A percentile compares a stretch with the other conserved stretches of the same genome.
phyloP scores from a whole-genome alignment of 352 stramenopile species.

The Globisporangium ultimum region DNA sequence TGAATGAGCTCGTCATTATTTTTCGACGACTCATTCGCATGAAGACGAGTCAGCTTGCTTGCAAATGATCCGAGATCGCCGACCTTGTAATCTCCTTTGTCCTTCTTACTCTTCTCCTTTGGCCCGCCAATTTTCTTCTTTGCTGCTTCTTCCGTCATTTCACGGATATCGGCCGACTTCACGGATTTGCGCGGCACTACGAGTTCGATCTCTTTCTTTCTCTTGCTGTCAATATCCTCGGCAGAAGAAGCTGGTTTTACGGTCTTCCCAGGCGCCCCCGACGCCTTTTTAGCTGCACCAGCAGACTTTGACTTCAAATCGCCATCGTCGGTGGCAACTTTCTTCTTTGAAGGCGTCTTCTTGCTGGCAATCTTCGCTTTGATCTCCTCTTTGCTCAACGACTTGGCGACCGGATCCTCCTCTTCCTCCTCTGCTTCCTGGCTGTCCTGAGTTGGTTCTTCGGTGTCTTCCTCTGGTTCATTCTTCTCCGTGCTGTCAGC shows the following conservation, averaged over 20 bases:
- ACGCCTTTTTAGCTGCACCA: slow-evolving; percentile 31
- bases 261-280: slow-evolving; percentile 28
- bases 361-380: slow-evolving; percentile 69
- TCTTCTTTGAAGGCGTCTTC: slow-evolving; percentile 70
- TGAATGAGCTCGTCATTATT: slow-evolving; percentile 71
- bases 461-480: slow-evolving; percentile 5
- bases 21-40: slow-evolving; percentile 67
- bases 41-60: slow-evolving; percentile 56
- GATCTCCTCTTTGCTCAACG: slow-evolving; percentile 73
- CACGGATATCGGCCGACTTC: slow-evolving; percentile 71
- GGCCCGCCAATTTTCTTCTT: slow-evolving; percentile 43
- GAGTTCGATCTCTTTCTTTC: slow-evolving; percentile 80
- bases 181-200: slow-evolving; percentile 73
- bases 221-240: slow-evolving; percentile 63
- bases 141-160: slow-evolving; percentile 66
- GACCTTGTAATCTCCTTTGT: slow-evolving; percentile 68
- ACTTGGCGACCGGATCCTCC: slow-evolving; percentile 25
- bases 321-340: slow-evolving; percentile 22
- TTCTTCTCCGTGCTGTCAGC: slow-evolving; percentile 13
- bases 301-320: slow-evolving; percentile 19
- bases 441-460: slow-evolving; percentile 13
- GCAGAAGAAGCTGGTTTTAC: slow-evolving; percentile 25
- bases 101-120: slow-evolving; percentile 46
- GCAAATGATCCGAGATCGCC: slow-evolving; percentile 53
- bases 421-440: slow-evolving; percentile 33